These are phyloP conservation scores for Umbilicus rupestris DNA, from an alignment of 164 flowering plant genomes.

Conservation along the genomic window DNA sequence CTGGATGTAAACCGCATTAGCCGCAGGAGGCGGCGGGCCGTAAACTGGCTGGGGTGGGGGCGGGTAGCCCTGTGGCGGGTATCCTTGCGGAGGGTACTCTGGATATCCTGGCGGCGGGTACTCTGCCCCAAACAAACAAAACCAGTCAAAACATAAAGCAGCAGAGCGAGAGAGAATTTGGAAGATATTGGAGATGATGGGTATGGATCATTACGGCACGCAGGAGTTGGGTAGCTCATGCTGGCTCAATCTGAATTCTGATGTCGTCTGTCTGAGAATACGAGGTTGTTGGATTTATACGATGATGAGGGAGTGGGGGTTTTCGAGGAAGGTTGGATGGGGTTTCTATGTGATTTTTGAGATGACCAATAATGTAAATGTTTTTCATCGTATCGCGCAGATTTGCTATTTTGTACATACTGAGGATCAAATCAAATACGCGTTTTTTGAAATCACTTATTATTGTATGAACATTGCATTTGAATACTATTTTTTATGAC, in stretches of 20 bases:
- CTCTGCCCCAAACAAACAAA: neutral
- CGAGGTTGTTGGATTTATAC: neutral
- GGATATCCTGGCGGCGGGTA: neutral
- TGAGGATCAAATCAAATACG: neutral
- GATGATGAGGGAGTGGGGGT: neutral
- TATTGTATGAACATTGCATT: neutral
- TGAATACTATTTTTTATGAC: neutral
- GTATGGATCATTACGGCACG: too few species aligned
- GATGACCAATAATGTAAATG: neutral
- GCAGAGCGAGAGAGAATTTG: neutral
- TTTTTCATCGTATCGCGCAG: neutral
- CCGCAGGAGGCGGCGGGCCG: neutral
- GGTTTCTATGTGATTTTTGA: neutral
- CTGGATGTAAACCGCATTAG: neutral
- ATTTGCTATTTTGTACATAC: neutral
- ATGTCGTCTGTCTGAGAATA: too few species aligned
- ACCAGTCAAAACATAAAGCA: neutral
- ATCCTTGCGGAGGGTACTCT: neutral
- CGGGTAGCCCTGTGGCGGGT: constrained; percentile 1
- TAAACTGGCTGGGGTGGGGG: neutral
- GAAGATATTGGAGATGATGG: neutral
- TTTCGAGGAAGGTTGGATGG: neutral
- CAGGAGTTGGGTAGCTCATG: too few species aligned
- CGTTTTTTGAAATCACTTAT: neutral
- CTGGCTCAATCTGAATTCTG: neutral